These are phyloP conservation scores for Heritiera fomes DNA, from an alignment of 345 rosid species.

Conservation along the genomic window DNA sequence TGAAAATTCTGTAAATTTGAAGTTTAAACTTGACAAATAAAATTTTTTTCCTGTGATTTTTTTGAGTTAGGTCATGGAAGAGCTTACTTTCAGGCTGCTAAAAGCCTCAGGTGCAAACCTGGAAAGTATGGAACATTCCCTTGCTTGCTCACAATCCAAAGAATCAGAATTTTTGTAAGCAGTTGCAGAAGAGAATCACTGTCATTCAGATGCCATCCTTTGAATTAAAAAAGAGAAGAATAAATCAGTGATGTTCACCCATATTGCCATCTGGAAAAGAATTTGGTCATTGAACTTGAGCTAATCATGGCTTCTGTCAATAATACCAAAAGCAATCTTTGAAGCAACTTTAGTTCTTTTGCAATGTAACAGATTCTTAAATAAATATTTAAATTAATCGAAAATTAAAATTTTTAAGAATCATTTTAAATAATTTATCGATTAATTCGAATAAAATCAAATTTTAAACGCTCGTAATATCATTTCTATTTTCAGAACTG, in stretches of 20 bases:
- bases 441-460: no score
- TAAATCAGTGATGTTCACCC: neutral
- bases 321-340: no score
- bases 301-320: no score
- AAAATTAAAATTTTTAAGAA: no score
- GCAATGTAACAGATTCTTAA: no score
- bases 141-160: conserved; percentile 11
- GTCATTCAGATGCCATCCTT: neutral
- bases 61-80: conserved; percentile 3
- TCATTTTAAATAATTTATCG: no score
- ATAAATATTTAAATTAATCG: no score
- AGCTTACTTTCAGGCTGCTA: neutral
- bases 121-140: conserved; percentile 25
- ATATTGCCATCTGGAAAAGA: neutral
- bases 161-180: conserved; percentile 34
- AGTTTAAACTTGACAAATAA: no score
- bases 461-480: no score
- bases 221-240: neutral
- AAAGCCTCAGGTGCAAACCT: conserved; percentile 20
- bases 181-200: conserved; percentile 3
- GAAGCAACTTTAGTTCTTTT: no score
- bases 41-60: neutral
- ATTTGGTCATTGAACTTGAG: neutral
- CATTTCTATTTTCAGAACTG: no score
- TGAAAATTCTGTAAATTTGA: no score